Conservation (phyloP, 2,329 filamentous ascomycete species). For the Fusarium piperis region DNA sequence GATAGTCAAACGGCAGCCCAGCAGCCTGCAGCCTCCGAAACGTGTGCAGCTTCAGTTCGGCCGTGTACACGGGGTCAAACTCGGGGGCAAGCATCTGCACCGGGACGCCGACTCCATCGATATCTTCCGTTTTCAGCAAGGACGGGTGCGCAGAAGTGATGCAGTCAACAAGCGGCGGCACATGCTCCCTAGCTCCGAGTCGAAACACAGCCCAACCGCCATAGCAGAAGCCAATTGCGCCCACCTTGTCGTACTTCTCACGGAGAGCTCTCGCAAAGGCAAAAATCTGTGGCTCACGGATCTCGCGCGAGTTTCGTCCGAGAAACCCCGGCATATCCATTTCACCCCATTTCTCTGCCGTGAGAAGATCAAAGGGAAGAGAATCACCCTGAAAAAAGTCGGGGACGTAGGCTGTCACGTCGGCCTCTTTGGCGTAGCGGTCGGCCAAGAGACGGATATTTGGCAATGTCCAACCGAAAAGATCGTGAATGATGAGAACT, state of each 20-base stretch:
- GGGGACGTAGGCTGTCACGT: conserved; percentile 56
- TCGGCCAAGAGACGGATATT: conserved; percentile 59
- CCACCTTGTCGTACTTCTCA: conserved; percentile 49
- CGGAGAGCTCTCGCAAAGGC: conserved; percentile 49
- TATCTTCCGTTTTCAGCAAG: conserved; percentile 54
- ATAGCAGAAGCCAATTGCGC: conserved; percentile 60
- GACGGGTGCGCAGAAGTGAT: conserved; percentile 57
- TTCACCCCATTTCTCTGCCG: conserved; percentile 40
- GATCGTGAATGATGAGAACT: conserved; percentile 51
- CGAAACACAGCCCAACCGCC: conserved; percentile 62
- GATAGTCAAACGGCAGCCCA: neutral
- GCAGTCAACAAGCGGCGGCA: conserved; percentile 54
- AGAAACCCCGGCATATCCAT: conserved; percentile 54
- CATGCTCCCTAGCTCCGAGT: conserved; percentile 52
- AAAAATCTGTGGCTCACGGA: conserved; percentile 54
- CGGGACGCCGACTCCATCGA: conserved; percentile 57
- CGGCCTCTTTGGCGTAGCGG: conserved; percentile 55
- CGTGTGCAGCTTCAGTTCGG: conserved; percentile 54
- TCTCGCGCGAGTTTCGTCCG: conserved; percentile 47
- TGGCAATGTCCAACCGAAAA: conserved; percentile 56
- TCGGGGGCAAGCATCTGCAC: conserved; percentile 64
- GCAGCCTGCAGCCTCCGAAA: conserved; percentile 47
- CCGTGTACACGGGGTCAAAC: conserved; percentile 51
- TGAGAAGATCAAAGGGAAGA: conserved; percentile 43
- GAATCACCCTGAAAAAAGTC: conserved; percentile 50